Conservation (phyloP, 441 rosid species). For the Erodium moschatum region DNA sequence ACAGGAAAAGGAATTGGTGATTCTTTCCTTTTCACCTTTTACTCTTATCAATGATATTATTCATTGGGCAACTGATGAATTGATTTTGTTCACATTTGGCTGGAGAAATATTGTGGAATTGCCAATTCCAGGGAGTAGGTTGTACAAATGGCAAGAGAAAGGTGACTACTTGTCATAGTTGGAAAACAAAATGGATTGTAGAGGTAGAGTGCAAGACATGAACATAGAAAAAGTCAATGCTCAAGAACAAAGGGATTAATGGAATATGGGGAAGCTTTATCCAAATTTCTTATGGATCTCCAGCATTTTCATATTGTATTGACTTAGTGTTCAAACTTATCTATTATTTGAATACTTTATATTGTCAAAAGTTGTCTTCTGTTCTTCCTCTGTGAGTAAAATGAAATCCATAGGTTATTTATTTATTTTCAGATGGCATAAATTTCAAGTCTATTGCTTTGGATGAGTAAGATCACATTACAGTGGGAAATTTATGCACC, state of each 20-base stretch:
- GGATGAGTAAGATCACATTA: background rate
- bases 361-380: background rate
- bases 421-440: background rate
- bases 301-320: background rate
- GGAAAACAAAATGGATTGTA: background rate
- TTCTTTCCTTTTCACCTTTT: background rate
- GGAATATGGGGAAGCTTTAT: conserved; percentile 1
- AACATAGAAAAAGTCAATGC: background rate
- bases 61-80: background rate
- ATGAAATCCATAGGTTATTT: background rate
- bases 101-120: background rate
- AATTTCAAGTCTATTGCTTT: background rate
- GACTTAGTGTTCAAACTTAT: background rate
- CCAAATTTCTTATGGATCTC: background rate
- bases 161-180: background rate
- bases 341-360: background rate
- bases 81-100: background rate
- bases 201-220: background rate
- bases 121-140: conserved; percentile 1
- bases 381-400: background rate
- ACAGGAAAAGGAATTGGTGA: background rate
- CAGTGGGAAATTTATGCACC: conserved; percentile 1
- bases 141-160: background rate
- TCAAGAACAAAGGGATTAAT: background rate
- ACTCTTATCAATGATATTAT: background rate